These are phyloP conservation scores for Acrasis kona DNA, from an alignment of 78 protist species.

Conservation along the genomic window DNA sequence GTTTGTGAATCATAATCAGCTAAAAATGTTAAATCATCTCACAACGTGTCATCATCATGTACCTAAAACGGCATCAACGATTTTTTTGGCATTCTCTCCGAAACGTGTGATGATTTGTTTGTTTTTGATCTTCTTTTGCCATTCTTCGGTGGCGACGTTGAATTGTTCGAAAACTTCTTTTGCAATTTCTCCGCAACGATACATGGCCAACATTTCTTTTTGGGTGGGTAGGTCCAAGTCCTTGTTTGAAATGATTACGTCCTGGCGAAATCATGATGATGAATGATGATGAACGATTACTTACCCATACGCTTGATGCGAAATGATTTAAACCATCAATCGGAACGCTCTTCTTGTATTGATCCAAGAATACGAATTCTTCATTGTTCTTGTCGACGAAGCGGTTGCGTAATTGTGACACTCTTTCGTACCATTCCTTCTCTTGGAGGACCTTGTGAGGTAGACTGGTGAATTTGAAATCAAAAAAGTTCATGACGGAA, in stretches of 20 bases:
- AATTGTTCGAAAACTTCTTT: not conserved
- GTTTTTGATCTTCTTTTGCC: not conserved
- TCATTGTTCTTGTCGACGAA: slow-evolving; percentile 12
- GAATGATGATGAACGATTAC: not conserved
- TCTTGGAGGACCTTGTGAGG: slow-evolving; percentile 50
- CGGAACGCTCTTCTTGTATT: slow-evolving; percentile 48
- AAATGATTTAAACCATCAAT: slow-evolving; percentile 62
- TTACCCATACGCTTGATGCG: slow-evolving; percentile 54
- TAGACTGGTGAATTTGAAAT: slow-evolving; percentile 50
- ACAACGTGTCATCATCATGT: too few relatives aligned
- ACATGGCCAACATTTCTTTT: slow-evolving; percentile 75
- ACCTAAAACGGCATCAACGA: too few relatives aligned
- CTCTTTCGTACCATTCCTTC: slow-evolving; percentile 31
- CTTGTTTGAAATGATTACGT: slow-evolving; percentile 69
- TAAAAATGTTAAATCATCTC: not conserved
- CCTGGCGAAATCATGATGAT: not conserved
- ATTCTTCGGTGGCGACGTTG: not conserved
- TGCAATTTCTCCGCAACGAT: slow-evolving; percentile 75
- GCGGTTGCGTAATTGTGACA: slow-evolving; percentile 21
- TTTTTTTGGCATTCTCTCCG: not conserved
- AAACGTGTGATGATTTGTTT: not conserved
- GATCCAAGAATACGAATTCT: slow-evolving; percentile 32
- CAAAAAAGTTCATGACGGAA: slow-evolving; percentile 50
- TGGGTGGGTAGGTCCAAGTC: slow-evolving; percentile 83
- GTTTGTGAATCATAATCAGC: not conserved